Evolutionary conservation across 2,329 filamentous ascomycete genomes (phyloP), one percentile per base, ranked within the genome.

Genomic region (Colletotrichum melonis): DNA sequence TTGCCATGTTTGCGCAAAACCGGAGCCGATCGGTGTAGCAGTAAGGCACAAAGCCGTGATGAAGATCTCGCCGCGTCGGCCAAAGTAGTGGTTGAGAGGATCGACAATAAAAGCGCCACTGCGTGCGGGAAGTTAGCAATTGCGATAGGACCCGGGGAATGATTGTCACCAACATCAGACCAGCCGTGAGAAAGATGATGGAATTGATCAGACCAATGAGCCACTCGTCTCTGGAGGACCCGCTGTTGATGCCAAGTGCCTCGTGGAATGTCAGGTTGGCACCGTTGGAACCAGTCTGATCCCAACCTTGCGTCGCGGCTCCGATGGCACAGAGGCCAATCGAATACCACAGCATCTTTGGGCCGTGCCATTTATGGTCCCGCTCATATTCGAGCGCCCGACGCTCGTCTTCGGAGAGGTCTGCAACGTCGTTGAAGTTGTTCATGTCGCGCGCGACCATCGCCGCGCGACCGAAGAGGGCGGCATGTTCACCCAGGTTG

Each of bases 31-130:
- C 1, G 90, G 88, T 3, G 90, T 84, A 73, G 91, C 83, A 55
- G 91, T 80, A 77, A 88, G 88, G 76, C 92, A 87, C 58, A 88
- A 84, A 24, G 90, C 91, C 1, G 90, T 89, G 62, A 92, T 84
- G 78, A 92, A 92, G 67, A 93, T 92, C 7, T 90, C 92, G 38
- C 91, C 91, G 16, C 92, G 86, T 73, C 92, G 89, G 11, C 92
- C 92, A 69, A 93, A 89, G 78, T 84, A 88, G 75, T 90, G 86
- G 78, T 92, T 92, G 14, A 89, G 77, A 3, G 91, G 91, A 75
- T 93, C 92, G 1, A 91, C 91, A n/a, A 92, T 81, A 91, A 91
- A 93, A 78, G 90, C 91, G 5, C 60, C 60, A n/a, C 90, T 90
- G 54, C 87, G 77, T 1, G 32, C 32, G 32, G 11, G 11, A 1